Evolutionary conservation across 768 basidiomycete genomes (phyloP), one percentile per base, ranked within the genome.

Genomic region (Suillus subaureus): DNA sequence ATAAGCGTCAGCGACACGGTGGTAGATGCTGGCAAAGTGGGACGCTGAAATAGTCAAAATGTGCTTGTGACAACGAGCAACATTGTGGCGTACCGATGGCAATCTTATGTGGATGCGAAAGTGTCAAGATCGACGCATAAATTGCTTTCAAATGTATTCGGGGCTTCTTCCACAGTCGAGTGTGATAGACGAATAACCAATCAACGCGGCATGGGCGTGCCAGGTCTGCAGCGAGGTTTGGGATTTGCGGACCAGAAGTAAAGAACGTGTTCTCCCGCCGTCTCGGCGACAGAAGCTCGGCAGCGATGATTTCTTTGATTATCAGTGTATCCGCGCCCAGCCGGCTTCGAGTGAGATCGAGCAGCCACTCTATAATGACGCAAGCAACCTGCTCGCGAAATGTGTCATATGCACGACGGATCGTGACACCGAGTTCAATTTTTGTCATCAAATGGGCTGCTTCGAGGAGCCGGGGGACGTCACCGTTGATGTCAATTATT

Each of bases 351-450:
- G 89, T 90, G 62, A 94, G 81, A 75, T 94, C 92, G 66, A 92
- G 78, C 49, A 95, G 80, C 93, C 92, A 92, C 75, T 94, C 91
- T 66, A 96, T 91, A 66, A 97, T 86, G 51, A 94, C 90, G 1
- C 86, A 87, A 8, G 86, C 88, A 43, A 94, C 84, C 75, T 95
- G 90, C 73, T 99, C 97, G 68, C 91, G 85, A 73, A 95, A 97
- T 0, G 91, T 92, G 71, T 97, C 94, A 71, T 90, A 89, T 7
- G 93, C 91, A 49, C 92, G 84, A 5, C 96, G 88, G 62, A 99
- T 87, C 5, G 93, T 96, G 45, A 97, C 92, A 16, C 92, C 94
- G 2, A 99, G 81, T 70, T 99, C 97, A 65, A 98, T 95, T 72
- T 94, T 91, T 7, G 88, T 80, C 66, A 98, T 88, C 61, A 85